A percentile compares a stretch with the other conserved stretches of the same genome.
Conservation (phyloP, 2,329 filamentous ascomycete species). For the Cladosporium sp. region DNA sequence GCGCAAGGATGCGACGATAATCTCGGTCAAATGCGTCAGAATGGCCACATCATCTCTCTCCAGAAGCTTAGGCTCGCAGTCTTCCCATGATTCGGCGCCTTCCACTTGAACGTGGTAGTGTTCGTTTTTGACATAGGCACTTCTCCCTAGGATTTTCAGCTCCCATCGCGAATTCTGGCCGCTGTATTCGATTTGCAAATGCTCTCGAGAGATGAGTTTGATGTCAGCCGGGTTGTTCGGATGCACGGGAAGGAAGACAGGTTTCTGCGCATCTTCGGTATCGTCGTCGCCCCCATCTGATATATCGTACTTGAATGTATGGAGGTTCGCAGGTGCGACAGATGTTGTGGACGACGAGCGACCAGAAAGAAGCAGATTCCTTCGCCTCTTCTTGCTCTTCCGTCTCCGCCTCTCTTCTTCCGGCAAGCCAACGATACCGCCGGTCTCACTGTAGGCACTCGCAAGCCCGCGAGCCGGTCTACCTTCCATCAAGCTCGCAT, state of each 20-base stretch:
- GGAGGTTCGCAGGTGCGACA: conserved; percentile 26
- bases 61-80: conserved; percentile 6
- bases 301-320: conserved; percentile 14
- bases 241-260: conserved; percentile 68
- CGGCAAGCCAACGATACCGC: conserved; percentile 47
- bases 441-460: conserved; percentile 31
- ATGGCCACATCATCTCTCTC: conserved; percentile 49
- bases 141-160: conserved; percentile 62
- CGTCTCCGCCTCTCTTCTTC: conserved; percentile 37
- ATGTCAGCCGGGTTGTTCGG: conserved; percentile 63
- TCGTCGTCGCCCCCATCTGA: conserved; percentile 31
- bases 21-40: conserved; percentile 60
- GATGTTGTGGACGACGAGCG: conserved; percentile 50
- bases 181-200: conserved; percentile 70
- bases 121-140: conserved; percentile 62
- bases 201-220: conserved; percentile 69
- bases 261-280: conserved; percentile 30
- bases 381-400: conserved; percentile 8
- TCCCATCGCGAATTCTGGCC: conserved; percentile 60
- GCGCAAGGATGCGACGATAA: conserved; percentile 68
- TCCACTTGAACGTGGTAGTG: conserved; percentile 27
- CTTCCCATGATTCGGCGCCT: conserved; percentile 8
- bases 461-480: conserved; percentile 25
- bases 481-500: conserved; percentile 23
- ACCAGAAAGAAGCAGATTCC: conserved; percentile 8